Percentiles rank a stretch among this genome's conserved stretches.
These are phyloP conservation scores for Ogataea pilisensis DNA, from an alignment of 805 yeast genomes.

Conservation along the genomic window DNA sequence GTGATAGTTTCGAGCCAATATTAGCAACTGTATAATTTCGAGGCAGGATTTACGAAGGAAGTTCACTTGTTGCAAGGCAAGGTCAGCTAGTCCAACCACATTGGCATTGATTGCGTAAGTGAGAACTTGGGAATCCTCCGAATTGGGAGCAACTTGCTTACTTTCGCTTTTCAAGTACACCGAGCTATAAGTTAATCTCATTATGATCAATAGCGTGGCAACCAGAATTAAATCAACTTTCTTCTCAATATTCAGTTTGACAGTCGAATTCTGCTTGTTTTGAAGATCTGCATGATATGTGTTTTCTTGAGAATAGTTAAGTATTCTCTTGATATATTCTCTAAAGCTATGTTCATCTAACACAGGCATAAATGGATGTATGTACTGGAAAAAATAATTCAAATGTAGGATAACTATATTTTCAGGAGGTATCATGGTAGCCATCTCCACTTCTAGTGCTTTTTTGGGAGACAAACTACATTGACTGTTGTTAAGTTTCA, in stretches of 20 bases:
- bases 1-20: slow-evolving; percentile 38
- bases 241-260: slow-evolving; percentile 7
- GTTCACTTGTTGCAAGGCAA: slow-evolving; percentile 37
- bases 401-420: slow-evolving; percentile 35
- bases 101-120: slow-evolving; percentile 38
- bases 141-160: slow-evolving; percentile 8
- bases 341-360: slow-evolving; percentile 39
- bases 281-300: not conserved
- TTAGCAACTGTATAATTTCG: slow-evolving; percentile 40
- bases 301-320: slow-evolving; percentile 21
- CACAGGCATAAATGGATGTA: slow-evolving; percentile 46
- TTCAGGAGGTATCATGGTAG: slow-evolving; percentile 24
- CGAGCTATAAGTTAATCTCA: slow-evolving; percentile 27
- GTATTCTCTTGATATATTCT: slow-evolving; percentile 30
- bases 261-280: not conserved
- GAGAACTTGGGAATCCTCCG: slow-evolving; percentile 25
- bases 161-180: slow-evolving; percentile 18
- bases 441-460: slow-evolving; percentile 8
- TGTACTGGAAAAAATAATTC: slow-evolving; percentile 33
- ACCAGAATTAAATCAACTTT: slow-evolving; percentile 21
- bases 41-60: slow-evolving; percentile 37
- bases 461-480: not conserved
- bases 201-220: slow-evolving; percentile 24
- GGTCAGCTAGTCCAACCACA: slow-evolving; percentile 34
- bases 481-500: not conserved